Evolutionary conservation across 352 stramenopile genomes (phyloP), one percentile per base, ranked within the genome.

Genomic region (Globisporangium nagaii): DNA sequence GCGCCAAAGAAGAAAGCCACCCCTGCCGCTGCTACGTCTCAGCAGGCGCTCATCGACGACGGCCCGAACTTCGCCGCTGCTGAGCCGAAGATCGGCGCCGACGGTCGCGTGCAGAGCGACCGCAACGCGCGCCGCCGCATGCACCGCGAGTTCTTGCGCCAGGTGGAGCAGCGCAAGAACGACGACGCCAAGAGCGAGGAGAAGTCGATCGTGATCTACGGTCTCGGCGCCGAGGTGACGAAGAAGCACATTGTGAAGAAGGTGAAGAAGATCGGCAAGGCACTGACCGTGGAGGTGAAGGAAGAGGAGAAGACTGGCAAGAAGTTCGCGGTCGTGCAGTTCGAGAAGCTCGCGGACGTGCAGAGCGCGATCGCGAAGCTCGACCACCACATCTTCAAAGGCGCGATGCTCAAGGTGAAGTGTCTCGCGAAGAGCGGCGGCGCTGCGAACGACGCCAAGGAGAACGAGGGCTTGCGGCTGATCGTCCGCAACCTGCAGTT

Each of bases 401-500:
- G 84, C 4, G 68, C 68, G 20, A 80, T 71, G 58, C 70, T 93
- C n/a, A 71, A 76, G 48, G 84, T 86, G 13, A 72, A 79, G 51
- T 69, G 62, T 36, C 62, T 78, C 34, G 43, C 65, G 32, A 66
- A 70, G 17, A 59, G 68, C 31, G 43, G 36, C 31, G 59, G 53
- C 10, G 66, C 63, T 2, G 46, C 61, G 36, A 62, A 63, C n/a
- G 59, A 71, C 10, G 39, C 53, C 12, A 80, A 77, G 28, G 56
- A 72, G 45, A 62, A 59, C 19, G 77, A 89, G 25, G 80, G 77
- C 30, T 56, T 90, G 53, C 84, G 84, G 9, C 63, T 94, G 30
- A 94, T 94, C 41, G 76, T 94, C 44, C 84, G 84, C 47, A 94
- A 94, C 58, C 55, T 94, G 55, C 75, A 81, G 22, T 94, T 94